Percentiles rank a stretch among this genome's conserved stretches.
phyloP scores from a whole-genome alignment of 169 alveolate genomes.

The Babesia ovis region DNA sequence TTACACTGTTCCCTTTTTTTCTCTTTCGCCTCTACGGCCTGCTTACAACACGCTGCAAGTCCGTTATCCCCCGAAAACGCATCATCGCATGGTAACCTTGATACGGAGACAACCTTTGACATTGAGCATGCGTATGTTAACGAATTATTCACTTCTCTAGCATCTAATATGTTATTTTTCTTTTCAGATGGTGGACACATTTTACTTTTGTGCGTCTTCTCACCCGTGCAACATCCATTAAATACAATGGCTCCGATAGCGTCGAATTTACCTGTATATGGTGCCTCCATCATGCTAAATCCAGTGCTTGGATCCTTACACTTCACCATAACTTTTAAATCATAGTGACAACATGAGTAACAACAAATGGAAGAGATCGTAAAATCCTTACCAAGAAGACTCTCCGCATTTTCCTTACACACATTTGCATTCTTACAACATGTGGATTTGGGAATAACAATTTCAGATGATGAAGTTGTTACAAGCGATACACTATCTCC shows the following conservation, averaged over 20 bases:
- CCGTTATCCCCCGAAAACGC: neutral
- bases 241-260: constrained; percentile 33
- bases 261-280: constrained; percentile 39
- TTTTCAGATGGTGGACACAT: neutral
- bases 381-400: constrained; percentile 9
- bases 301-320: constrained; percentile 19
- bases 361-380: neutral
- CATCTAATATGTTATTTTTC: neutral
- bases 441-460: constrained; percentile 9
- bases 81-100: neutral
- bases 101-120: neutral
- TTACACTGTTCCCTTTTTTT: neutral
- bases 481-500: neutral
- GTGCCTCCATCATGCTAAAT: constrained; percentile 34
- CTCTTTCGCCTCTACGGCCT: neutral
- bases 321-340: constrained; percentile 31
- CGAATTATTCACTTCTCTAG: neutral
- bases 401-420: neutral
- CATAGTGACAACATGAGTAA: constrained; percentile 60
- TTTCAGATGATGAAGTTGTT: constrained; percentile 13
- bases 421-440: neutral
- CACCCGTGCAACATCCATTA: neutral
- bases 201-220: neutral
- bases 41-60: constrained; percentile 4
- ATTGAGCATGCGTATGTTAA: neutral